Base-by-base conservation (phyloP, 768 basidiomycete genomes). In the Mycena vitilis region DNA sequence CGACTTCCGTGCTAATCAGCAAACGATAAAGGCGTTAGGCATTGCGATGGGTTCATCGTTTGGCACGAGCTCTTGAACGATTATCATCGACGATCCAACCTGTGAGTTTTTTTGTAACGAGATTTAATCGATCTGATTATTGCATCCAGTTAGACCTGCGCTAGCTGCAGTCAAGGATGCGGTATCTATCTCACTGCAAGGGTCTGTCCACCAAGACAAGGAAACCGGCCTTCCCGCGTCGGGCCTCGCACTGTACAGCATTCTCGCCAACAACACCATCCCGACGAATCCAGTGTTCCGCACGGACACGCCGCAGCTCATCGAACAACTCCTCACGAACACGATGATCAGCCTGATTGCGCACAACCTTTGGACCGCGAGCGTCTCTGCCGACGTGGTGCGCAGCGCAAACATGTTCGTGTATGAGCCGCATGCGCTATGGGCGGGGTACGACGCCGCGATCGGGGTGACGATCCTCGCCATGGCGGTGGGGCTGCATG, bases 261-360 rank as follows among this genome's bases (percentile, higher is more conserved):
- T 47, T 22, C 48, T 64, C 55, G 63, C 55, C 10, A 57, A 64
- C 47, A 51, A 64, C n/a, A 57, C 54, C 8, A 23, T 49, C 55
- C 13, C 63, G 45, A 34, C 36, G 1, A 56, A 56, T 55, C 55
- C 55, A 7, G 54, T 57, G 3, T 57, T 64, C 18, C 55, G n/a
- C 34, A 22, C 54, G 22, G 37, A 49, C 47, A 64, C 63, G n/a
- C 63, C 63, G 23, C 55, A 40, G 22, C 63, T 64, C 12, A 64
- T 64, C 47, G 63, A 64, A 20, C 16, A 56, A 20, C 55, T 64
- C 45, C 63, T 64, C 63, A 57, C 54, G 22, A 64, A 64, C 63
- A 37, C 63, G 23, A 64, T 47, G 0, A 40, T 64, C 63, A 64
- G 63, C 55, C 23, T 64, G 45, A 64, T 64, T 9, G 12, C 38